A percentile compares a stretch with the other conserved stretches of the same genome.
These are phyloP conservation scores for Pyrus hybrid DNA, from an alignment of 331 rosid species.

Conservation along the genomic window DNA sequence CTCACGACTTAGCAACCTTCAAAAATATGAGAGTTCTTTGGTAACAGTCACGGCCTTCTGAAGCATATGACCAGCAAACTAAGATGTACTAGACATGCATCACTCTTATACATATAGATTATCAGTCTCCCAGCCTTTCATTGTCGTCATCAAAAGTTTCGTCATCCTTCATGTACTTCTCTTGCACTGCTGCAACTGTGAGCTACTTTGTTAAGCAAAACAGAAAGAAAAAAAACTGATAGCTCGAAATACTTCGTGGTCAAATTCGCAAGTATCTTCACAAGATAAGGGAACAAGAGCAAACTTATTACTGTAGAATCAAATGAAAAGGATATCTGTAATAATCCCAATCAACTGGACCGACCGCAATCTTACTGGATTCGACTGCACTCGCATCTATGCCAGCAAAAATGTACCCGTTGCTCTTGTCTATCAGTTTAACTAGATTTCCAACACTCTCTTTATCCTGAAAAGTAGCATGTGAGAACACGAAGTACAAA, in stretches of 20 bases:
- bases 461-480: conserved; percentile 46
- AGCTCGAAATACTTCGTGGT: background rate
- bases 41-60: background rate
- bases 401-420: conserved; percentile 88
- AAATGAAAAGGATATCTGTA: conserved; percentile 76
- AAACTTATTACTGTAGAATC: background rate
- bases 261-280: background rate
- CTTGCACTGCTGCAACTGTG: conserved; percentile 95
- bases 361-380: conserved; percentile 85
- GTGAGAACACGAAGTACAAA: conserved; percentile 3
- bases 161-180: conserved; percentile 63
- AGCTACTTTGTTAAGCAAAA: conserved; percentile 45
- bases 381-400: conserved; percentile 81
- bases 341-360: conserved; percentile 83
- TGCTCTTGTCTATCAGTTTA: conserved; percentile 79
- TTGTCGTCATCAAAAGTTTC: conserved; percentile 30
- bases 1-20: background rate
- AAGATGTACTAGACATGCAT: background rate
- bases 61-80: background rate
- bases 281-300: background rate
- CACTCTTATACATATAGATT: background rate
- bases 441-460: conserved; percentile 88
- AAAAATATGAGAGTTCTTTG: background rate
- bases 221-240: background rate
- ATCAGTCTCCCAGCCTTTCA: conserved; percentile 10